Evolutionary conservation across 2,329 filamentous ascomycete species (phyloP).

Genomic region (Aspergillus terreus): DNA sequence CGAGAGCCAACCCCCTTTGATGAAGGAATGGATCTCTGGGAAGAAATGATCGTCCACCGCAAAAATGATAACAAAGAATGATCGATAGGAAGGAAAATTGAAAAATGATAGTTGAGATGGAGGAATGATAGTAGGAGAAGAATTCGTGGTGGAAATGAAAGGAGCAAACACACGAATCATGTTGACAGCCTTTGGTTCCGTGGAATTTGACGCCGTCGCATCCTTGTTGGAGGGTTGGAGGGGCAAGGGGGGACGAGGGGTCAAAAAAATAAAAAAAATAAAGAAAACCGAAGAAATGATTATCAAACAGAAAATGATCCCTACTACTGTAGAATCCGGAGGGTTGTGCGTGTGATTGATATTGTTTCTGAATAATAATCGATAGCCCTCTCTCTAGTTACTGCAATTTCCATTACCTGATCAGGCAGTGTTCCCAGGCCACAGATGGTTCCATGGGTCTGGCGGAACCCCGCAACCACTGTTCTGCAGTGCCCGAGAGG

Average conservation of each 20-base stretch:
- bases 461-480: slow-evolving; percentile 19
- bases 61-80: slow-evolving; percentile 9
- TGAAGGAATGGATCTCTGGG: too few species aligned
- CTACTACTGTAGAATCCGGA: background rate
- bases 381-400: background rate
- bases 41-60: slow-evolving; percentile 1
- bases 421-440: background rate
- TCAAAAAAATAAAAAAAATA: slow-evolving; percentile 3
- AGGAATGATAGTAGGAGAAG: slow-evolving; percentile 12
- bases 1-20: background rate
- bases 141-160: slow-evolving; percentile 21
- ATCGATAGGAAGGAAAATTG: background rate
- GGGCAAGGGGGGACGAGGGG: slow-evolving; percentile 21
- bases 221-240: slow-evolving; percentile 23
- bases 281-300: slow-evolving; percentile 2
- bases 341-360: slow-evolving; percentile 6
- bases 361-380: background rate
- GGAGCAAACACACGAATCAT: slow-evolving; percentile 18
- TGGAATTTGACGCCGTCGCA: slow-evolving; percentile 16
- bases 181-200: slow-evolving; percentile 9
- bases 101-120: slow-evolving; percentile 5
- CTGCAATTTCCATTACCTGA: slow-evolving; percentile 1
- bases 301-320: background rate
- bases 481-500: slow-evolving; percentile 19
- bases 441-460: background rate